phyloP scores from a whole-genome alignment of 2,329 filamentous ascomycete genomes.

The Tolypocladium album region DNA sequence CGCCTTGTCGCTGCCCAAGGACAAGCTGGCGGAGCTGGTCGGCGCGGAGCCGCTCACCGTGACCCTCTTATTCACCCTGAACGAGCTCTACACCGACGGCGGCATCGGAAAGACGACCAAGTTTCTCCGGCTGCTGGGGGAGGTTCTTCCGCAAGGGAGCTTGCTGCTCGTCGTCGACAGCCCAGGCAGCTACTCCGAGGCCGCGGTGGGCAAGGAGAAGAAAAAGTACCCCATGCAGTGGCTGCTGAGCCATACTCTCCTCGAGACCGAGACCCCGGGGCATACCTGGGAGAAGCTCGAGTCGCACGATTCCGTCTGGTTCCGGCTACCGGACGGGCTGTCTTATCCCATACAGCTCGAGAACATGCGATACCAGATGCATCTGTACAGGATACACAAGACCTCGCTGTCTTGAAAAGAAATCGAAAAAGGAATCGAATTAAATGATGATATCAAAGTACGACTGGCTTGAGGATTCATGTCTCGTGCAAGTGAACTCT shows the following conservation, averaged over 20 bases:
- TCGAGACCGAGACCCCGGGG: constrained; percentile 29
- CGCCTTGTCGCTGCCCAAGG: constrained; percentile 29
- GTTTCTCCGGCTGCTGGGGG: constrained; percentile 61
- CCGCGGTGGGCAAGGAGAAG: constrained; percentile 52
- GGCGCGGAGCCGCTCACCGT: constrained; percentile 41
- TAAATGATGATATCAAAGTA: not conserved
- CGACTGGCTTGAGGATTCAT: not conserved
- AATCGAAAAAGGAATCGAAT: not conserved
- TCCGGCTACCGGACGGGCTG: constrained; percentile 56
- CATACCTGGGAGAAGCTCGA: constrained; percentile 63
- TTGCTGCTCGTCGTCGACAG: constrained; percentile 83
- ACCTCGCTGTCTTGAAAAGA: not conserved
- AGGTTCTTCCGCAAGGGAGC: constrained; percentile 43
- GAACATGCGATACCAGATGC: constrained; percentile 91
- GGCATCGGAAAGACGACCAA: constrained; percentile 62
- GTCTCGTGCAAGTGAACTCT: not conserved
- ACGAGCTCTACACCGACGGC: constrained; percentile 80
- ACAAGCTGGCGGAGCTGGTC: constrained; percentile 20
- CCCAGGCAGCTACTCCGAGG: constrained; percentile 83
- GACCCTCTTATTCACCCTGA: constrained; percentile 87
- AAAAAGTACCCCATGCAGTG: constrained; percentile 87
- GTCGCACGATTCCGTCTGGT: constrained; percentile 75
- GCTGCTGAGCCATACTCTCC: constrained; percentile 73
- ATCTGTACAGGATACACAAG: constrained; percentile 52
- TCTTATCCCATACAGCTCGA: constrained; percentile 78